phyloP scores from a whole-genome alignment of 306 rosid genomes.

The Glycine tomentella region DNA sequence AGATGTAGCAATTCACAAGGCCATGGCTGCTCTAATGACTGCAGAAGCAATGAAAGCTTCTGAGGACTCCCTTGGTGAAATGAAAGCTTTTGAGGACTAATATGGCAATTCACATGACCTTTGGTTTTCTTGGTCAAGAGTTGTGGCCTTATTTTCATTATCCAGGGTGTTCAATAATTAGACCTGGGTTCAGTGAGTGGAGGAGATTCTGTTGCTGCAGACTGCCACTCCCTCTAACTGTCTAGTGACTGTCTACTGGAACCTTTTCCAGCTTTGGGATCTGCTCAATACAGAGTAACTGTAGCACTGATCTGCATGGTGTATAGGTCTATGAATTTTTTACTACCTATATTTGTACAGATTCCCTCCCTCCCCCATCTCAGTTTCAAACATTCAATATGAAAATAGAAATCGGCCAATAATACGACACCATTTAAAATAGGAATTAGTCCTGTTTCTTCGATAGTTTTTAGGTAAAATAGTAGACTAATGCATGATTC shows the following conservation, averaged over 20 bases:
- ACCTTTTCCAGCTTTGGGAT: constrained; percentile 51
- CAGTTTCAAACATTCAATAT: constrained; percentile 58
- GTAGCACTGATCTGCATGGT: constrained; percentile 57
- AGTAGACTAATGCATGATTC: too few relatives aligned
- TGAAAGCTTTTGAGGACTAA: constrained; percentile 8
- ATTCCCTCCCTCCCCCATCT: constrained; percentile 47
- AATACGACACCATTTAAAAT: constrained; percentile 61
- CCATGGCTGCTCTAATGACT: constrained; percentile 85
- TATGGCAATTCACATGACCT: neutral
- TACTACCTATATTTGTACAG: constrained; percentile 86
- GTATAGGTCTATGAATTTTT: constrained; percentile 61
- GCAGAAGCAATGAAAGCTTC: constrained; percentile 85
- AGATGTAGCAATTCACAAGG: constrained; percentile 87
- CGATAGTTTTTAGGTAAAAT: constrained; percentile 12
- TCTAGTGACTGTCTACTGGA: constrained; percentile 3
- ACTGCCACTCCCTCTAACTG: constrained; percentile 44
- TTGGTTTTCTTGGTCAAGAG: neutral
- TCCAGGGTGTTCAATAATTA: constrained; percentile 37
- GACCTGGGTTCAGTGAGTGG: constrained; percentile 47
- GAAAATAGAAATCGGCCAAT: constrained; percentile 65
- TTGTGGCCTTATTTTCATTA: constrained; percentile 42
- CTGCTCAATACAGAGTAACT: constrained; percentile 53
- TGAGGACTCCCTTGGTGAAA: too few relatives aligned
- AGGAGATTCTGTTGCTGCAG: constrained; percentile 43
- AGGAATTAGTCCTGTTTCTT: constrained; percentile 37